These are phyloP conservation scores for Aeschynomene evenia DNA, from an alignment of 306 rosid genomes.

Conservation along the genomic window DNA sequence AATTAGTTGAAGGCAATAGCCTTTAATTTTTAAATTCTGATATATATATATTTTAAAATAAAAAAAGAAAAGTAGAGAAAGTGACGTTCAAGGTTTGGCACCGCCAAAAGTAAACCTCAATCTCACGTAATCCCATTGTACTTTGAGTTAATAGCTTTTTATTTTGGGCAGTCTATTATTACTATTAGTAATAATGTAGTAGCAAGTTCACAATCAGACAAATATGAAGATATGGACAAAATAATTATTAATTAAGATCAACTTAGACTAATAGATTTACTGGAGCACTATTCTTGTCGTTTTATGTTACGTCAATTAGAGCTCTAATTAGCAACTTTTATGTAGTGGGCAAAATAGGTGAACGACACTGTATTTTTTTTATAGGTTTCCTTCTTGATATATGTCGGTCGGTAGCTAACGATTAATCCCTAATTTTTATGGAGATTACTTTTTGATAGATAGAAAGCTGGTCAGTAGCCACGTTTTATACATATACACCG, in stretches of 20 bases:
- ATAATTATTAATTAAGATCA: not conserved
- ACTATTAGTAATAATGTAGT: too few species aligned
- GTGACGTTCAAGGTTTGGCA: conserved; percentile 6
- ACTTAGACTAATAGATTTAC: not conserved
- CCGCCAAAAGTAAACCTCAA: conserved; percentile 31
- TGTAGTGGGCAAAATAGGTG: too few species aligned
- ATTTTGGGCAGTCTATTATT: not conserved
- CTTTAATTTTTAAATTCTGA: too few species aligned
- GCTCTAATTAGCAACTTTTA: not conserved
- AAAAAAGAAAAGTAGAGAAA: not conserved
- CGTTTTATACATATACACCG: too few species aligned
- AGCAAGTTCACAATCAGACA: not conserved
- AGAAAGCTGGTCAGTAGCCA: too few species aligned
- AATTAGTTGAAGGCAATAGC: too few species aligned
- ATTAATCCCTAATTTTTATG: too few species aligned
- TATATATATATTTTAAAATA: too few species aligned
- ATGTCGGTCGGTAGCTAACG: too few species aligned
- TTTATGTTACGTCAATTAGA: not conserved
- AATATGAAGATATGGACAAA: not conserved
- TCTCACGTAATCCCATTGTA: conserved; percentile 33
- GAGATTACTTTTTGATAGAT: too few species aligned
- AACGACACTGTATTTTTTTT: too few species aligned
- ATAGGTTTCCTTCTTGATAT: too few species aligned
- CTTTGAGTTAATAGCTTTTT: not conserved
- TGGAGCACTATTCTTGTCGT: not conserved